Conservation (phyloP, 371 early-diverging fungal genomes). For the Lichtheimia hyalospora region DNA sequence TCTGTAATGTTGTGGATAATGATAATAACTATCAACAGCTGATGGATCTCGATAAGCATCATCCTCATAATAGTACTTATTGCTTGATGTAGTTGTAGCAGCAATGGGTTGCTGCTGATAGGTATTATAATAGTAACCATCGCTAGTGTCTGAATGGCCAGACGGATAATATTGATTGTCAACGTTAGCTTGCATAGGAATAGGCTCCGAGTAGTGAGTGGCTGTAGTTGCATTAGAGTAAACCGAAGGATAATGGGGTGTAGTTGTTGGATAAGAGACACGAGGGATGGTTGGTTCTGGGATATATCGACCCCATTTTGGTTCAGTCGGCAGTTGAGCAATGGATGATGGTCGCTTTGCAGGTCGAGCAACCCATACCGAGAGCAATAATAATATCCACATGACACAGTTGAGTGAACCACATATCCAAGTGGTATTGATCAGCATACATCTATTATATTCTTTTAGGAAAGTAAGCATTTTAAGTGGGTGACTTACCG, state of each 20-base stretch:
- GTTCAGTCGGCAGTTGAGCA: slow-evolving; percentile 1
- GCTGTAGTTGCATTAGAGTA: neutral
- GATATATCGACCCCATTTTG: neutral
- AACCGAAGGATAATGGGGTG: neutral
- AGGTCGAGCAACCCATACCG: neutral
- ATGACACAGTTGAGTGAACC: slow-evolving; percentile 2
- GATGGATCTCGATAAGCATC: neutral
- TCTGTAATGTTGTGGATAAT: slow-evolving; percentile 4
- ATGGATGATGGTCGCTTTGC: slow-evolving; percentile 5
- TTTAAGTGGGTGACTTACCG: slow-evolving; percentile 18
- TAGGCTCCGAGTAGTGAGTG: neutral
- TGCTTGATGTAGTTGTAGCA: neutral
- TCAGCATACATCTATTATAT: slow-evolving; percentile 5
- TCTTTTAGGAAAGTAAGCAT: too few species aligned
- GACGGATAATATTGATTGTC: neutral
- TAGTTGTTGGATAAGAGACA: neutral
- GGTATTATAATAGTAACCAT: neutral
- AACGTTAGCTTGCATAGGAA: neutral
- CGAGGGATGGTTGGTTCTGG: neutral
- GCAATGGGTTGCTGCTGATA: neutral
- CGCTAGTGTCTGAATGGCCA: neutral
- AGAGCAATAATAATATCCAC: slow-evolving; percentile 1
- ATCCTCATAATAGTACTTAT: neutral
- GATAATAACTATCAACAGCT: neutral
- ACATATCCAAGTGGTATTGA: slow-evolving; percentile 8